phyloP scores from a whole-genome alignment of 2,329 filamentous ascomycete species.

The Westerdykella aurantiaca region DNA sequence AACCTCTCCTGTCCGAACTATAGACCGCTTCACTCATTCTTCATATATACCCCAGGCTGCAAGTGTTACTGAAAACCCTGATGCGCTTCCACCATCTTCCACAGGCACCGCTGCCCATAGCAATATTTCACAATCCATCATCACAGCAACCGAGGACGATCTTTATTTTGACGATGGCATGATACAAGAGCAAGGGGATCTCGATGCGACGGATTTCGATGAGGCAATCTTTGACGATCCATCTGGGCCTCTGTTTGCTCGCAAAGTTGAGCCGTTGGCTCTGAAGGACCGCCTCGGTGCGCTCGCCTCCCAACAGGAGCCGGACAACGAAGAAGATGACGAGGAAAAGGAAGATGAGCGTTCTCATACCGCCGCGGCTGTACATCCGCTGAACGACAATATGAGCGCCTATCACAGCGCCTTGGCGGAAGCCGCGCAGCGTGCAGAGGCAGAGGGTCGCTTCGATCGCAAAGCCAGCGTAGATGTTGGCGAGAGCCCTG shows the following conservation, averaged over 20 bases:
- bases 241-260: conserved; percentile 45
- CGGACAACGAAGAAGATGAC: conserved; percentile 23
- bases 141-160: conserved; percentile 42
- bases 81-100: no score
- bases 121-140: no score
- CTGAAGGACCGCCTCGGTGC: conserved; percentile 11
- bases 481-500: conserved; percentile 24
- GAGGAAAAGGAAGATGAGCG: conserved; percentile 49
- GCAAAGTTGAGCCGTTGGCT: conserved; percentile 28
- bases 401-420: conserved; percentile 75
- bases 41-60: no score
- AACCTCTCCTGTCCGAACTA: no score
- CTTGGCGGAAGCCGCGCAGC: conserved; percentile 72
- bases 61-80: no score
- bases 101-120: no score
- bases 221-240: conserved; percentile 66
- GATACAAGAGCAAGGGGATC: conserved; percentile 47
- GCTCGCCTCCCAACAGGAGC: conserved; percentile 17
- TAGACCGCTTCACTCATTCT: no score
- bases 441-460: conserved; percentile 69
- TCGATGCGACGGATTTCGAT: conserved; percentile 57
- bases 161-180: conserved; percentile 65
- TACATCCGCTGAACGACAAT: conserved; percentile 35
- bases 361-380: conserved; percentile 28
- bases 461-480: conserved; percentile 59